Conservation (phyloP, 1,139 yeast species). For the Sugiyamaella castrensis region DNA sequence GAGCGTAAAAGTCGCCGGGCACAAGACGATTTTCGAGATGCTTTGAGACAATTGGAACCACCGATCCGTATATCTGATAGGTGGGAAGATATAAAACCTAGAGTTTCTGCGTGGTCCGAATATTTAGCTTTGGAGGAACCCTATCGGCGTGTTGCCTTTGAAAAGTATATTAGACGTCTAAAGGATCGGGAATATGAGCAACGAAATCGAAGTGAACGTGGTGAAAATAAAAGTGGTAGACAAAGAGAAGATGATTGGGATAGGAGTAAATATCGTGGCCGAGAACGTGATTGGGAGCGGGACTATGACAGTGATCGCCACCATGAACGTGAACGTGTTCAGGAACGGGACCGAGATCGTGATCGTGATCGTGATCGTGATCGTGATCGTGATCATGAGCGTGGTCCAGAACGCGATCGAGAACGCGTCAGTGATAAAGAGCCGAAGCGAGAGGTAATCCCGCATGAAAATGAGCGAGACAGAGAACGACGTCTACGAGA, state of each 20-base stretch:
- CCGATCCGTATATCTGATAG: conserved; percentile 32
- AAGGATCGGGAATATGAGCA: conserved; percentile 18
- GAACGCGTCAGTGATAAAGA: conserved; percentile 8
- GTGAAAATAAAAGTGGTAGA: too few relatives aligned
- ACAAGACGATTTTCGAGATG: conserved; percentile 40
- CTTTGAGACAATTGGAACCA: conserved; percentile 38
- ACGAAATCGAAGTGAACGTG: not conserved
- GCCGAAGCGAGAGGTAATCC: not conserved
- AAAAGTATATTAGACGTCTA: conserved; percentile 31
- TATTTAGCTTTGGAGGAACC: conserved; percentile 39
- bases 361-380: not conserved
- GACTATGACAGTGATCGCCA: not conserved
- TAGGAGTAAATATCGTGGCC: conserved; percentile 15
- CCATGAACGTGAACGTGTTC: conserved; percentile 16
- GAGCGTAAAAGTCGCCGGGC: conserved; percentile 38
- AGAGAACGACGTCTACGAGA: conserved; percentile 19
- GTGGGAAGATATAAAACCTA: conserved; percentile 41
- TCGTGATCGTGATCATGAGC: conserved; percentile 5
- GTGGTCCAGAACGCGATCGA: not conserved
- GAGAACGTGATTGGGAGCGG: not conserved
- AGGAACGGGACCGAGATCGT: conserved; percentile 16
- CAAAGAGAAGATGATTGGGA: not conserved
- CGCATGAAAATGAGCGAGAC: conserved; percentile 5
- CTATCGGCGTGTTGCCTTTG: conserved; percentile 37
- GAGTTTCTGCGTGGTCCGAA: conserved; percentile 37